Evolutionary conservation across 768 basidiomycete genomes (phyloP).

Genomic region (Sarcodon aspratus): DNA sequence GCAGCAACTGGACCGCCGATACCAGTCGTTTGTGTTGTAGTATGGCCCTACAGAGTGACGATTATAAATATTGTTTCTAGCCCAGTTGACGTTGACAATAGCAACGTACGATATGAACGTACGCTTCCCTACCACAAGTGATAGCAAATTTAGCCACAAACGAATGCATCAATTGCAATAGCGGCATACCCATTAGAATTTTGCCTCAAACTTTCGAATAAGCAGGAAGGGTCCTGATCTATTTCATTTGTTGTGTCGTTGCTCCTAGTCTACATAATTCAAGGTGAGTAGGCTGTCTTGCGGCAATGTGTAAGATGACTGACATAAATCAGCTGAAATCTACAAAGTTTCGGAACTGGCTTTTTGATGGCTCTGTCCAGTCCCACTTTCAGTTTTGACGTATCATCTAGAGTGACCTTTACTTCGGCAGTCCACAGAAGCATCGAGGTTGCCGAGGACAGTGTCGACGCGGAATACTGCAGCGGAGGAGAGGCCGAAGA

Average conservation of each 20-base stretch:
- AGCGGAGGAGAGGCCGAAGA: neutral
- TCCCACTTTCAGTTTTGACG: too few relatives aligned
- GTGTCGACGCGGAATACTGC: too few relatives aligned
- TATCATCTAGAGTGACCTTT: too few relatives aligned
- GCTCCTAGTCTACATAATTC: too few relatives aligned
- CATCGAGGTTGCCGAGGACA: too few relatives aligned
- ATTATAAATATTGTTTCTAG: neutral
- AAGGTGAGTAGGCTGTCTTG: too few relatives aligned
- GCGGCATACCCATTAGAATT: constrained; percentile 68
- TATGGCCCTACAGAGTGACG: constrained; percentile 50
- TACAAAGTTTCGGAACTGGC: too few relatives aligned
- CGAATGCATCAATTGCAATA: neutral
- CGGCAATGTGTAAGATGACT: too few relatives aligned
- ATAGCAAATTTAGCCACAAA: neutral
- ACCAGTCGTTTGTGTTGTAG: constrained; percentile 89
- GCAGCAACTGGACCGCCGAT: constrained; percentile 58
- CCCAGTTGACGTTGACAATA: constrained; percentile 65
- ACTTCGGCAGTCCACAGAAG: too few relatives aligned
- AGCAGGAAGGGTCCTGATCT: neutral
- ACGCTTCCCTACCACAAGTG: neutral
- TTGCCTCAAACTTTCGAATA: constrained; percentile 80
- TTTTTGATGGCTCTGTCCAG: too few relatives aligned
- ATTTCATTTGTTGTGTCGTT: too few relatives aligned
- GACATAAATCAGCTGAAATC: too few relatives aligned
- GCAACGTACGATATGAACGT: constrained; percentile 52